Conservation (phyloP, 352 stramenopile genomes). For the Pythium insidiosum region DNA sequence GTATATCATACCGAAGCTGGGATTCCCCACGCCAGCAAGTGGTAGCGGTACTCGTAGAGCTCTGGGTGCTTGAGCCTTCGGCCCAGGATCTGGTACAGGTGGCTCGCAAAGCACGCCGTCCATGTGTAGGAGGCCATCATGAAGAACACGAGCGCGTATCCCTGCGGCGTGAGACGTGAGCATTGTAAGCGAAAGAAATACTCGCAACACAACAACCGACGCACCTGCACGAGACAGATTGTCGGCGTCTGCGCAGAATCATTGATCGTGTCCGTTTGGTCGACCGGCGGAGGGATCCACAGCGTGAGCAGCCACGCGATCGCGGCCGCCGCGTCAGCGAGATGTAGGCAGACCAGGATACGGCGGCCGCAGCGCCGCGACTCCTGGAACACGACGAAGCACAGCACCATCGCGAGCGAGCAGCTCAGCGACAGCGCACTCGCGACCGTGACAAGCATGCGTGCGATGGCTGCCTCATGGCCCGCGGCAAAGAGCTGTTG, state of each 20-base stretch:
- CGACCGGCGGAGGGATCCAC: constrained; percentile 12
- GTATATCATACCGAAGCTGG: constrained; percentile 27
- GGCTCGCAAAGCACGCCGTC: constrained; percentile 71
- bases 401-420: constrained; percentile 41
- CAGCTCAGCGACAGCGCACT: constrained; percentile 29
- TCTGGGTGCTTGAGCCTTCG: constrained; percentile 41
- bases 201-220: background rate
- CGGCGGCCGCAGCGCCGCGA: constrained; percentile 52
- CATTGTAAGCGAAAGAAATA: background rate
- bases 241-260: no score
- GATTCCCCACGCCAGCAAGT: constrained; percentile 61
- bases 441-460: constrained; percentile 29
- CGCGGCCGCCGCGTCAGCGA: constrained; percentile 36
- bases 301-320: constrained; percentile 51
- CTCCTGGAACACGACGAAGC: constrained; percentile 55
- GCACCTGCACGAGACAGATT: constrained; percentile 34
- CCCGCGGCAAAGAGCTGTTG: no score
- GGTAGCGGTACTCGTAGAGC: constrained; percentile 59
- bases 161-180: constrained; percentile 16
- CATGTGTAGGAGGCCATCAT: constrained; percentile 56
- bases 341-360: constrained; percentile 55
- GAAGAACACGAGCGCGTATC: constrained; percentile 64
- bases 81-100: constrained; percentile 61
- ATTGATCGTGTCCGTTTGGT: constrained; percentile 2
- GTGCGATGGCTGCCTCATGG: constrained; percentile 29